Evolutionary conservation across 2,329 filamentous ascomycete genomes (phyloP).

Genomic region (Hortaea sp.): DNA sequence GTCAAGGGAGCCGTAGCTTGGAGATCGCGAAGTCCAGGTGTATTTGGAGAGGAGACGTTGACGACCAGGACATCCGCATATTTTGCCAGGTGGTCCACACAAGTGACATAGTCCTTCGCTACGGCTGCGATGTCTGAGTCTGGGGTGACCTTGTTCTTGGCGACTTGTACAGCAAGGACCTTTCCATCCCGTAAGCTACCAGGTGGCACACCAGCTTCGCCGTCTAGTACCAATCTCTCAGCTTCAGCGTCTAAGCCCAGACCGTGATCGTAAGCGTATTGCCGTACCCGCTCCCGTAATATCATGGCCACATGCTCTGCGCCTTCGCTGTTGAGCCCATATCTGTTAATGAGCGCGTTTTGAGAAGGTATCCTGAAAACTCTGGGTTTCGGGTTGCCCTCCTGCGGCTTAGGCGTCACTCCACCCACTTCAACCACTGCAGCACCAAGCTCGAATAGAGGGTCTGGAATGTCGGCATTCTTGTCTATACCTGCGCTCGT

Average conservation of each 20-base stretch:
- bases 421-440: constrained; percentile 88
- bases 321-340: constrained; percentile 86
- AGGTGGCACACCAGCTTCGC: constrained; percentile 64
- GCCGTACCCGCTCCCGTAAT: constrained; percentile 65
- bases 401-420: constrained; percentile 75
- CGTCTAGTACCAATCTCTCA: constrained; percentile 66
- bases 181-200: constrained; percentile 69
- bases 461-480: constrained; percentile 77
- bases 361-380: constrained; percentile 79
- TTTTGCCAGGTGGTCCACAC: constrained; percentile 68
- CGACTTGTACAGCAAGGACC: constrained; percentile 80
- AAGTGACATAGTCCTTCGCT: constrained; percentile 72
- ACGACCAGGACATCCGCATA: constrained; percentile 97
- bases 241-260: constrained; percentile 52
- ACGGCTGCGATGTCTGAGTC: constrained; percentile 78
- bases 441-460: constrained; percentile 74
- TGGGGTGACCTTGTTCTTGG: constrained; percentile 91
- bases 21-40: constrained; percentile 76
- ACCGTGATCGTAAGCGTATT: constrained; percentile 63
- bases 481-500: constrained; percentile 97
- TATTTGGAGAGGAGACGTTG: constrained; percentile 95
- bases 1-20: constrained; percentile 80
- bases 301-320: constrained; percentile 76
- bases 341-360: constrained; percentile 86
- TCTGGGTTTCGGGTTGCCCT: constrained; percentile 76